A percentile compares a stretch with the other conserved stretches of the same genome.
Evolutionary conservation across 129 eudicot genomes (phyloP).

Genomic region (Tagetes erecta): DNA sequence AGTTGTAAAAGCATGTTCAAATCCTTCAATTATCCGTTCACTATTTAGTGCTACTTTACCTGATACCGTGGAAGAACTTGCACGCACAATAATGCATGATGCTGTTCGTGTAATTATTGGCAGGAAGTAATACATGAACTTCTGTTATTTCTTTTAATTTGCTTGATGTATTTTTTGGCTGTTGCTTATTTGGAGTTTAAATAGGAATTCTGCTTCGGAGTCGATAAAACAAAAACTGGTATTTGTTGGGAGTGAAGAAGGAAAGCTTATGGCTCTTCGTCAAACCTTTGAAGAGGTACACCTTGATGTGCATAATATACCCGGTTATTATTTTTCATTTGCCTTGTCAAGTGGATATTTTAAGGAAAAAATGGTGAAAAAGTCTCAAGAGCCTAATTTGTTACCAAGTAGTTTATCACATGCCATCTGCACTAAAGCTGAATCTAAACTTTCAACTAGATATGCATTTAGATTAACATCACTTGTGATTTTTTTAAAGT

Average conservation of each 20-base stretch:
- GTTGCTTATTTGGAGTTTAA: conserved; percentile 13
- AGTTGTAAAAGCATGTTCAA: conserved; percentile 97
- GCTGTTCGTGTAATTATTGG: conserved; percentile 94
- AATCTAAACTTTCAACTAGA: background rate
- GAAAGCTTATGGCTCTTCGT: conserved; percentile 92
- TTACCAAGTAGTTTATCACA: background rate
- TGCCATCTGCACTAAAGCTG: background rate
- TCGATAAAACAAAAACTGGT: conserved; percentile 74
- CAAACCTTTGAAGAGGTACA: conserved; percentile 89
- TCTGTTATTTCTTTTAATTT: background rate
- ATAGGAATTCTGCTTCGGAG: conserved; percentile 91
- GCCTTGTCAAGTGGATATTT: background rate
- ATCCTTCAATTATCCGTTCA: conserved; percentile 84
- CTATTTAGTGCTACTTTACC: conserved; percentile 97
- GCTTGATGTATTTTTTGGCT: background rate
- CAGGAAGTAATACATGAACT: conserved; percentile 51
- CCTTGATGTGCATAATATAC: conserved; percentile 6
- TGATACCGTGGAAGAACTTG: conserved; percentile 96
- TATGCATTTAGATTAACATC: background rate
- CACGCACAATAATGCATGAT: conserved; percentile 98
- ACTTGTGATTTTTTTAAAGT: background rate
- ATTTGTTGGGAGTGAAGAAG: conserved; percentile 95
- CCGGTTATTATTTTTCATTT: background rate
- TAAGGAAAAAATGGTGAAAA: no score
- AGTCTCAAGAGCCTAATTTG: background rate